Base-by-base conservation (phyloP, 352 stramenopile species). In the Phytophthora cactorum region DNA sequence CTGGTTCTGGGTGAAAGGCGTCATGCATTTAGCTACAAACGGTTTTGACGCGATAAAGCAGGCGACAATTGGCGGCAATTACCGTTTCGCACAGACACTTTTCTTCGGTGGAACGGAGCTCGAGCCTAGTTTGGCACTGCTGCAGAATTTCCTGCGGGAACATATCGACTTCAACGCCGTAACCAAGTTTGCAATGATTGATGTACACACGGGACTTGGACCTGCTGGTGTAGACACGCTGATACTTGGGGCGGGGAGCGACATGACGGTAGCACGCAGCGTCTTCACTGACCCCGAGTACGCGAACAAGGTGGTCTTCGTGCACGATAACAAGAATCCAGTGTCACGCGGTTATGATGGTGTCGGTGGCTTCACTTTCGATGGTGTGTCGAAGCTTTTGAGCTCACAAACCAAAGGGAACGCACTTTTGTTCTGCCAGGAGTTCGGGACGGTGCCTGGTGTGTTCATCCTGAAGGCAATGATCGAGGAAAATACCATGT, bases 141-240 rank as follows among this genome's bases (percentile, higher is more conserved):
- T 98, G 1, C 69, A 85, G 15, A 25, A 82, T 25, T 96, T 96
- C 61, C 68, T 97, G 17, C 39, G 46, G 11, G 36, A 82, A 31
- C 70, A 90, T 39, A 52, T 94, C 11, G 44, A 87, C 29, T 78
- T 90, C 7, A 63, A 63, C 1, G 22, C 27, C 3, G 29, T 89
- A 1, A 68, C 45, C 5, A 78, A 76, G 29, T 71, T 93, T 53
- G 82, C 66, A 4, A 91, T 97, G 78, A 81, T 98, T 63, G 94
- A 98, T 71, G 91, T 98, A 6, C 95, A 98, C 70, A 98, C 95
- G 1, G 96, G 96, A 4, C 78, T 98, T 29, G 96, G 94, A 4
- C 59, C 78, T 11, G 46, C 75, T 32, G 87, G 83, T 27, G 64
- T 85, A 8, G 84, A 94, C 61, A 91, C 81, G 38, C 65, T 91